phyloP scores from a whole-genome alignment of 2,329 filamentous ascomycete genomes.

The Aspergillus sergii region DNA sequence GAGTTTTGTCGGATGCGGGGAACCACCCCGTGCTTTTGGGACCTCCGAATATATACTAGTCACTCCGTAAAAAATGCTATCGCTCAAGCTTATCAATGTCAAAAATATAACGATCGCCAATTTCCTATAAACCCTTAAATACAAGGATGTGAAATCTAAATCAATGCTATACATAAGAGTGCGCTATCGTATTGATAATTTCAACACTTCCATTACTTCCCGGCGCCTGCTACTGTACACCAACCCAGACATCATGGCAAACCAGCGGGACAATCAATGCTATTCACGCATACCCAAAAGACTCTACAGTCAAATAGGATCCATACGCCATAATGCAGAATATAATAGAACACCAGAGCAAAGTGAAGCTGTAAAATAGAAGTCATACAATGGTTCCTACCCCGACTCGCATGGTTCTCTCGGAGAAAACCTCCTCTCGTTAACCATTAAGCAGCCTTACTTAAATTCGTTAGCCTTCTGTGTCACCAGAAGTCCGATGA shows the following conservation, averaged over 20 bases:
- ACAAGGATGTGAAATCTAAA: not conserved
- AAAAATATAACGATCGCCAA: not conserved
- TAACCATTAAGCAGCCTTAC: conserved; percentile 30
- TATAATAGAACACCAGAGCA: conserved; percentile 32
- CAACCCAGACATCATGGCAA: conserved; percentile 18
- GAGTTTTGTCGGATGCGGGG: conserved; percentile 9
- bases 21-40: not conserved
- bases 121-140: not conserved
- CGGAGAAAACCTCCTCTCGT: conserved; percentile 14
- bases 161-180: not conserved
- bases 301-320: conserved; percentile 34
- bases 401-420: conserved; percentile 18
- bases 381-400: conserved; percentile 26
- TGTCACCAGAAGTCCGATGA: conserved; percentile 86
- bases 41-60: not conserved
- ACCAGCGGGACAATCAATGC: conserved; percentile 33
- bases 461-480: conserved; percentile 78
- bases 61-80: not conserved
- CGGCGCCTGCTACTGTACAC: conserved; percentile 30
- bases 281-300: conserved; percentile 29
- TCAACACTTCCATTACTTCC: conserved; percentile 17
- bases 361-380: conserved; percentile 22
- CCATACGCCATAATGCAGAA: conserved; percentile 45
- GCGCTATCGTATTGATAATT: conserved; percentile 6
- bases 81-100: not conserved